Base-by-base conservation (phyloP, 2,329 filamentous ascomycete species). In the Annulohypoxylon truncatum region DNA sequence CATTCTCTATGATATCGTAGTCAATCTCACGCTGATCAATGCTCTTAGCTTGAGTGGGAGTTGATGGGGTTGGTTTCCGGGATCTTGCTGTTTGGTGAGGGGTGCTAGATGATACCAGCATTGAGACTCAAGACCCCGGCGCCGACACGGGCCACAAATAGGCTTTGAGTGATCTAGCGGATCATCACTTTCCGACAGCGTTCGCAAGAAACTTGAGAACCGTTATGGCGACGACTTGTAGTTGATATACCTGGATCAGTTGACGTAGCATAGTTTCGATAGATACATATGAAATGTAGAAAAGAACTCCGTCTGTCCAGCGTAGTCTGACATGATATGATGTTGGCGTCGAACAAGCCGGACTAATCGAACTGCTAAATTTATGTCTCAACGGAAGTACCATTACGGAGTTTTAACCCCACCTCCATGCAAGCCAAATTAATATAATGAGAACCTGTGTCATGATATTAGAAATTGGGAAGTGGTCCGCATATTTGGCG, bases 31-130 rank as follows among this genome's bases (percentile, higher is more conserved):
- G 6, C 4, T 26, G 12, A 38, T 38, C 10, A 24, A 18, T 8
- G 26, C 26, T 24, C 2, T 28, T 15, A 5, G 33, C 13, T 40
- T 40, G 13, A 15, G 22, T 15, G 10, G 8, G 20, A 24, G 12
- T 24, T 20, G 24, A 24, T 10, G 24, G 47, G 22, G 26, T 35
- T 29, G 26, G 9, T 52, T 9, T 22, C 26, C 26, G 47, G 7
- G 13, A 6, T 35, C 26, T 31, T 22, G 55, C n/a, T 20, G 55
- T 51, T 59, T 59, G 15, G 46, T 51, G 26, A 51, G 46, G 18
- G 46, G 55, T 13, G 53, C 53, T 1, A 42, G 53, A 48, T 57
- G 54, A 4, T 48, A 57, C 42, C 54, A 59, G 35, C 56, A 59
- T 26, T 52, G 56, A 13, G 47, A 44, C 18, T 52, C 55, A 20